Percentiles rank a stretch among this genome's conserved stretches.
Conservation (phyloP, 805 yeast genomes). For the Hanseniaspora taiwanica region DNA sequence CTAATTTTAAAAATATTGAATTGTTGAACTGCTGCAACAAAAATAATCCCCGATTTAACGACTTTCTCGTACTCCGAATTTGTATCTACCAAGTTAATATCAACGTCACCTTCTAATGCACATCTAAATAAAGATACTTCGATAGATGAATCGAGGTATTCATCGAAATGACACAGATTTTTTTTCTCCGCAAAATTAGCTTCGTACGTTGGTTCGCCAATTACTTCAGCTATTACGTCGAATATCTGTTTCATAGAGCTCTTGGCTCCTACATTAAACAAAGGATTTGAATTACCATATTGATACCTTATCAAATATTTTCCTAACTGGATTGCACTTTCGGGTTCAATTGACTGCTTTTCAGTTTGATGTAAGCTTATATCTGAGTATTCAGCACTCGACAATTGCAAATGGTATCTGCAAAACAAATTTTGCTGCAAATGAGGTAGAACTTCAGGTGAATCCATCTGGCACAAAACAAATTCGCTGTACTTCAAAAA, state of each 20-base stretch:
- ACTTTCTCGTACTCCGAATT: slow-evolving; percentile 34
- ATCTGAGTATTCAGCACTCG: slow-evolving; percentile 38
- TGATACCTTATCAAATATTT: slow-evolving; percentile 18
- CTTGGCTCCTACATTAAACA: slow-evolving; percentile 40
- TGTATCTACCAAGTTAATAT: slow-evolving; percentile 20
- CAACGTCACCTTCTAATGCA: slow-evolving; percentile 38
- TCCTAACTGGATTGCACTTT: slow-evolving; percentile 20
- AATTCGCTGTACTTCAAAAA: slow-evolving; percentile 50
- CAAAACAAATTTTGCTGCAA: slow-evolving; percentile 70
- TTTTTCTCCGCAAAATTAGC: slow-evolving; percentile 29
- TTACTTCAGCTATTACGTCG: slow-evolving; percentile 55
- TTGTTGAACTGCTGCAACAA: slow-evolving; percentile 21
- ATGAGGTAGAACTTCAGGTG: slow-evolving; percentile 44
- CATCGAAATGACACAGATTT: slow-evolving; percentile 33
- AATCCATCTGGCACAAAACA: slow-evolving; percentile 31
- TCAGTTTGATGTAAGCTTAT: slow-evolving; percentile 56
- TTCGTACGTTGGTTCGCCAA: slow-evolving; percentile 49
- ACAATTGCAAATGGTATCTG: slow-evolving; percentile 53
- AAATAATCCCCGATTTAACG: slow-evolving; percentile 50
- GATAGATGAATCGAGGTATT: slow-evolving; percentile 34
- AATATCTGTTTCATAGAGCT: slow-evolving; percentile 60
- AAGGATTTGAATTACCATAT: slow-evolving; percentile 39
- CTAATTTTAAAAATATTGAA: slow-evolving; percentile 33
- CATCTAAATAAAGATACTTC: slow-evolving; percentile 33
- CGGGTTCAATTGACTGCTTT: slow-evolving; percentile 25